These are phyloP conservation scores for Penicillium corylophilum DNA, from an alignment of 2,329 filamentous ascomycete genomes.

Conservation along the genomic window DNA sequence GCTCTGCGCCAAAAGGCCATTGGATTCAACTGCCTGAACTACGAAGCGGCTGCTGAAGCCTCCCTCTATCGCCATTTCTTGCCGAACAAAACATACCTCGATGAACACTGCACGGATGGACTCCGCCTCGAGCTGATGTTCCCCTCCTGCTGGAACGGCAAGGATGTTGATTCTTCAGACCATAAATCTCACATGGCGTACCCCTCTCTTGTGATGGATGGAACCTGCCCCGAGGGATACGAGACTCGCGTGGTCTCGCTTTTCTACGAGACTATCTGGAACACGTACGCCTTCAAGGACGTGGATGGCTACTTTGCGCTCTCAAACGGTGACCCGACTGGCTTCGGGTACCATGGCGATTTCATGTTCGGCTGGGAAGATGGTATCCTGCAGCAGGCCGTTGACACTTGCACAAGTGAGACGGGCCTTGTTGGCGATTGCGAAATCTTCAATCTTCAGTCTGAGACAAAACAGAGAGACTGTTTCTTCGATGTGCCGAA, in stretches of 20 bases:
- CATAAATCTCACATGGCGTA: constrained; percentile 72
- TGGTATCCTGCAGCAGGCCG: constrained; percentile 67
- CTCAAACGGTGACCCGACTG: constrained; percentile 74
- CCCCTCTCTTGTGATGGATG: constrained; percentile 72
- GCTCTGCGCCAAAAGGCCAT: constrained; percentile 76
- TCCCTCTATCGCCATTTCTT: constrained; percentile 79
- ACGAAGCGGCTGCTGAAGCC: constrained; percentile 62
- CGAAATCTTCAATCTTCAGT: constrained; percentile 69
- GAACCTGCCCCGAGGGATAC: constrained; percentile 70
- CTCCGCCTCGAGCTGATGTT: constrained; percentile 83
- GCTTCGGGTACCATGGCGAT: constrained; percentile 74
- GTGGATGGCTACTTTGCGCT: constrained; percentile 69
- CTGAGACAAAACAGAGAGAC: constrained; percentile 50
- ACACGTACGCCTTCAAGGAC: constrained; percentile 64
- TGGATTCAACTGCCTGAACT: constrained; percentile 96
- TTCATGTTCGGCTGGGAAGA: constrained; percentile 77
- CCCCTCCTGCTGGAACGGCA: constrained; percentile 84
- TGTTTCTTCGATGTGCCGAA: constrained; percentile 65
- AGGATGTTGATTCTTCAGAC: constrained; percentile 54
- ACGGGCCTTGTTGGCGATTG: constrained; percentile 73
- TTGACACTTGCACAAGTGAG: constrained; percentile 70
- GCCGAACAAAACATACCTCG: constrained; percentile 75
- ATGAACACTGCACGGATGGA: constrained; percentile 78
- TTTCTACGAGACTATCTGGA: constrained; percentile 84
- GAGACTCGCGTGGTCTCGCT: constrained; percentile 69